phyloP scores from a whole-genome alignment of 345 rosid genomes.

The Psidium friedrichsthalianum region DNA sequence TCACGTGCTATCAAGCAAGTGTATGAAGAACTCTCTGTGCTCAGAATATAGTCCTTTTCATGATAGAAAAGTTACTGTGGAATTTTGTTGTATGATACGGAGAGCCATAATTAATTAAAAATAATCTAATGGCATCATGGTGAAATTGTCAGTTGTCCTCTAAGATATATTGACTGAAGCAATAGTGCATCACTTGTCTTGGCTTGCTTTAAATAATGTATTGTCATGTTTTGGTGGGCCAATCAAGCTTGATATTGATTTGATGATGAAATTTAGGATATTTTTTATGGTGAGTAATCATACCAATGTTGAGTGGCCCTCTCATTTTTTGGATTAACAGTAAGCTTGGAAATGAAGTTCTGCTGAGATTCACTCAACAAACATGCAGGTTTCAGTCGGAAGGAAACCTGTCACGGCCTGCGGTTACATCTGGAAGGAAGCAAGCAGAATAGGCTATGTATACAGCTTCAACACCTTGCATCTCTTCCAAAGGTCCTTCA shows the following conservation, averaged over 20 bases:
- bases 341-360: neutral
- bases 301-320: neutral
- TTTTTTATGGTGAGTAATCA: neutral
- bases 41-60: neutral
- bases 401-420: slow-evolving; percentile 69
- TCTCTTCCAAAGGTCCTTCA: slow-evolving; percentile 62
- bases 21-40: neutral
- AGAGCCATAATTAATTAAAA: neutral
- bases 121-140: neutral
- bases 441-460: slow-evolving; percentile 43
- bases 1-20: neutral
- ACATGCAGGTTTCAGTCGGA: slow-evolving; percentile 50
- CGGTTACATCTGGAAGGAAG: slow-evolving; percentile 44
- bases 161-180: neutral
- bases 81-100: neutral
- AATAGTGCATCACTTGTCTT: neutral
- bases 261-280: neutral
- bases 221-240: neutral
- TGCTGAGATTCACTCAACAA: neutral
- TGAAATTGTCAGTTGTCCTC: neutral
- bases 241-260: neutral
- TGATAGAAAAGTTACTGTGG: neutral
- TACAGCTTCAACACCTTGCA: slow-evolving; percentile 49
- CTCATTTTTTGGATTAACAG: neutral
- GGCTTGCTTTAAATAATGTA: neutral